Base-by-base conservation (phyloP, 2,329 filamentous ascomycete species). In the Clarireedia sp. region DNA sequence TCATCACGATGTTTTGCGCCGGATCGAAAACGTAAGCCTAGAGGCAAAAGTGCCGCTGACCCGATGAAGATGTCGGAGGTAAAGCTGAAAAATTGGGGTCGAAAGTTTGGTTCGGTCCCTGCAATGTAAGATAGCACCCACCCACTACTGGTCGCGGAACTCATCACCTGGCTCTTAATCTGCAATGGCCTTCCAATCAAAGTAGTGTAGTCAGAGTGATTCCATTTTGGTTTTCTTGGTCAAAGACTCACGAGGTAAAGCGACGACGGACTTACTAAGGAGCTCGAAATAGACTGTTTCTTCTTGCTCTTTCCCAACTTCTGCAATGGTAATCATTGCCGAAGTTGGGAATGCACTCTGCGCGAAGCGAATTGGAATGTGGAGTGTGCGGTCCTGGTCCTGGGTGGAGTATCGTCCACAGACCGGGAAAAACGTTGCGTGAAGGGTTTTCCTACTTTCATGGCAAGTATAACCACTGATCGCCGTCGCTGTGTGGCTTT, bases 381-480 rank as follows among this genome's bases (percentile, higher is more conserved):
- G 48, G 19, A 51, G 38, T 33, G 9, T 12, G 29, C 5, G 29
- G 38, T 19, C 16, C 16, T 41, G 38, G 17, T n/a, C 37, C n/a
- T 33, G 10, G 29, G 29, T 33, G 29, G 29, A 33, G 29, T 33
- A 33, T 33, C 10, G 29, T n/a, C 29, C 48, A 50, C 23, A 26
- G 23, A 37, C 14, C 3, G 29, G 33, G n/a, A 24, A 36, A 54
- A 48, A 29, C 21, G 43, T 40, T 48, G 16, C 26, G n/a, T 21
- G 24, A 36, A 36, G n/a, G n/a, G 10, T 38, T 21, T 37, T 44
- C n/a, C 12, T n/a, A 12, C 10, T 38, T 26, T 26, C 37, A 48
- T 7, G 51, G 51, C n/a, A 48, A 40, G 21, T 54, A 54, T 40
- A 54, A n/a, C 51, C 43, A 48, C 26, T 41, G 51, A 54, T 54